Evolutionary conservation across 345 rosid species (phyloP).

Genomic region (Populus alba): DNA sequence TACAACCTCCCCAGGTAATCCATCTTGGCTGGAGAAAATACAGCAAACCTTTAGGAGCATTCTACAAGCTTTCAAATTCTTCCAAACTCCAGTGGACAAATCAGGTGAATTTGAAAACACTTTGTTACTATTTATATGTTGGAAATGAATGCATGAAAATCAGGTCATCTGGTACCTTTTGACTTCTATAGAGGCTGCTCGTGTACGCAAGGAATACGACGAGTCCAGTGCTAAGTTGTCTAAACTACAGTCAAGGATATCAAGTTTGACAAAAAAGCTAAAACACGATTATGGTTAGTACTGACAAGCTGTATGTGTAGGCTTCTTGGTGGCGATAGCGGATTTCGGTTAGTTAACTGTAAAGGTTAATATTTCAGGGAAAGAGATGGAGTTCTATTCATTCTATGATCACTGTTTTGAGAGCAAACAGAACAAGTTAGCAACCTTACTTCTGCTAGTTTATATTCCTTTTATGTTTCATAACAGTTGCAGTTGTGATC

Average conservation of each 20-base stretch:
- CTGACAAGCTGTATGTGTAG: constrained; percentile 15
- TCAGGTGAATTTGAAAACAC: constrained; percentile 46
- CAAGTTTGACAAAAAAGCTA: constrained; percentile 70
- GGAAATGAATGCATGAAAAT: constrained; percentile 8
- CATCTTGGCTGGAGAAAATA: constrained; percentile 86
- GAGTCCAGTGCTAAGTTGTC: constrained; percentile 68
- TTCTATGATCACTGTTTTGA: constrained; percentile 79
- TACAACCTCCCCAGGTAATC: constrained; percentile 38
- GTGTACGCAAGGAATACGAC: constrained; percentile 77
- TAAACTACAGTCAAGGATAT: constrained; percentile 80
- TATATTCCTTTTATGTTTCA: background rate
- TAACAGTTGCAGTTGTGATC: constrained; percentile 4
- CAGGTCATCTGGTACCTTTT: constrained; percentile 15
- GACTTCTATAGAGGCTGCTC: constrained; percentile 64
- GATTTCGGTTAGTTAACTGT: constrained; percentile 25
- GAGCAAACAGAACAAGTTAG: constrained; percentile 84
- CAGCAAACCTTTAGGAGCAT: constrained; percentile 54
- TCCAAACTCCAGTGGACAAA: constrained; percentile 70
- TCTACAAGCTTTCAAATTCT: constrained; percentile 68
- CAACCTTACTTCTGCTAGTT: background rate
- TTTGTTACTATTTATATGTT: background rate
- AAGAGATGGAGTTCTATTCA: constrained; percentile 86
- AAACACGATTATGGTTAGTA: constrained; percentile 85
- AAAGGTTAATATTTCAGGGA: constrained; percentile 50
- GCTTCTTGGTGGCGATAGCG: background rate